Base-by-base conservation (phyloP, 2,329 filamentous ascomycete genomes). In the Epicoccum sorghinum region DNA sequence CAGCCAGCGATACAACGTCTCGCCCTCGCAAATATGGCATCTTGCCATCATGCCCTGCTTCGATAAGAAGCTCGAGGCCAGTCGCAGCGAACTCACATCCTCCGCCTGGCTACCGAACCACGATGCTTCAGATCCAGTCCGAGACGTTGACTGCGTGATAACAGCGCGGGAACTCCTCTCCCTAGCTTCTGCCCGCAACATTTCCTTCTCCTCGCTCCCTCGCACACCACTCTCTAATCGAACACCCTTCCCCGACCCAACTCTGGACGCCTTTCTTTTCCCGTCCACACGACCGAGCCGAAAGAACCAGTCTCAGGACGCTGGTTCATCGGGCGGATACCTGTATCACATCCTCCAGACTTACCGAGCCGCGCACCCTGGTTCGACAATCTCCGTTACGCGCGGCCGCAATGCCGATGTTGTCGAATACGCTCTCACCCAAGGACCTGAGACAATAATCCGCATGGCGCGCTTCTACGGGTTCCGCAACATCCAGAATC, bases 11-110 rank as follows among this genome's bases (percentile, higher is more conserved):
- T 82, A 93, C 58, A 85, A 85, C 30, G 86, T 97, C 43, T 76
- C 88, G 0, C 89, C 92, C 0, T 86, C 88, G 59, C 86, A 87
- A 63, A 92, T 99, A 71, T 99, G 93, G 91, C 93, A 98, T 75
- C 77, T 98, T 47, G 91, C 93, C 10, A 83, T 99, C 40, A 99
- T 99, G 95, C 95, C 95, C 18, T 99, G 95, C 75, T 98, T 99
- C 74, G 95, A 99, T 75, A 99, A 99, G 80, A 99, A 99, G 75
- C 83, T 99, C 25, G 95, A 99, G 77, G 95, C 95, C 6, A 96
- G 92, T 65, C 87, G 95, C 47, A 89, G 92, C 73, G 95, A 99
- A 75, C 83, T 99, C 35, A 98, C 93, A 0, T 89, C 93, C 70
- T 78, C 83, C 6, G 84, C 86, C 13, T 97, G 93, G 93, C 57